Base-by-base conservation (phyloP, 2,329 filamentous ascomycete genomes). In the Huntiella savannae region DNA sequence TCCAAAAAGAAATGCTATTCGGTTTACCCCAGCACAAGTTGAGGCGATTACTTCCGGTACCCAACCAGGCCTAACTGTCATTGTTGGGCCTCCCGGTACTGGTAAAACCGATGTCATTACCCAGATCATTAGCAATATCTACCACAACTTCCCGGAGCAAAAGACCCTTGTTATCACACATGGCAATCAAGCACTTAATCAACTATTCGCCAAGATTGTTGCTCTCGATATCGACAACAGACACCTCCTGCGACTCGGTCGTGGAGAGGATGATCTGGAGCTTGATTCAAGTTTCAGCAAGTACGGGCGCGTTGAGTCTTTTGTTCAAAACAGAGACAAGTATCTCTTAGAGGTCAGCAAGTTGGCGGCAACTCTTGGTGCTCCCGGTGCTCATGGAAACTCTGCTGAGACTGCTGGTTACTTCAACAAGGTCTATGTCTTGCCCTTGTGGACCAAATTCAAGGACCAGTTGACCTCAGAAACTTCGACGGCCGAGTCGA, bases 61-160 rank as follows among this genome's bases (percentile, higher is more conserved):
- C 5, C 92, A 98, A 56, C 88, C 91, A 33, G 91, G 92, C 15
- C 69, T 98, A 44, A 95, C 88, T 1, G 75, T 98, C 41, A 81
- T 98, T 54, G 84, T 98, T 51, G 91, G 91, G 1, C 91, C 91
- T 46, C 91, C 91, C 5, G 91, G 91, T 46, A 98, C 91, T 5
- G 91, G 92, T 52, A 98, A 98, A 67, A 98, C 91, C n/a, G 91
- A 98, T 62, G 91, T 98, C 45, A 87, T 86, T 41, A 95, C 88
- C 4, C 91, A 98, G 61, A 92, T 96, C 59, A 98, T 98, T 63
- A 95, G 84, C 66, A 95, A 96, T 60, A 82, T 98, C 54, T 98
- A 98, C 58, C 88, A 96, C 66, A 94, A 96, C 62, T 98, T 95
- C 59, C 87, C 91, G 5, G 70, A 79, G 52, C 86, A 98, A 60